phyloP scores from a whole-genome alignment of 768 basidiomycete species.

The Russula sp. region DNA sequence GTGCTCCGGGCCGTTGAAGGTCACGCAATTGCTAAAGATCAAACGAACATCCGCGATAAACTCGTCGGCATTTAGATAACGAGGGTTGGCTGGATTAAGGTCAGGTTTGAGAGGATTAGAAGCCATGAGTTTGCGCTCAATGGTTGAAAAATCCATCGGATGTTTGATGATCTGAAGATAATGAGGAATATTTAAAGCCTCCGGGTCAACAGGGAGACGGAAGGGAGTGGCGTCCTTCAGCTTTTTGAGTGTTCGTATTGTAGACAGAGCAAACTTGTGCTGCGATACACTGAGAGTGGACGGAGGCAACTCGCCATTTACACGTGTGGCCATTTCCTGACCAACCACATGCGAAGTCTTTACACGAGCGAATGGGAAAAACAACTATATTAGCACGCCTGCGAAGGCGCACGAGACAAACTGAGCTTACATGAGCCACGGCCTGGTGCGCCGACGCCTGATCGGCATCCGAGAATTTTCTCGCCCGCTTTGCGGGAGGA shows the following conservation, averaged over 20 bases:
- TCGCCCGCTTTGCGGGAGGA: slow-evolving; percentile 75
- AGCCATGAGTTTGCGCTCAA: slow-evolving; percentile 79
- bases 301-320: slow-evolving; percentile 29
- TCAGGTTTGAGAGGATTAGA: slow-evolving; percentile 80
- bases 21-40: slow-evolving; percentile 81
- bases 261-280: slow-evolving; percentile 71
- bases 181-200: slow-evolving; percentile 79
- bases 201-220: slow-evolving; percentile 79
- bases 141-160: slow-evolving; percentile 92
- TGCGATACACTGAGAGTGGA: slow-evolving; percentile 61
- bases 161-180: slow-evolving; percentile 81
- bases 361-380: slow-evolving; percentile 24
- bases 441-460: slow-evolving; percentile 61
- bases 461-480: slow-evolving; percentile 72
- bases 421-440: slow-evolving; percentile 64
- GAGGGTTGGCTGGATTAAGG: slow-evolving; percentile 60
- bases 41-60: slow-evolving; percentile 81
- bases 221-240: slow-evolving; percentile 79
- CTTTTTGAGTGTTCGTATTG: slow-evolving; percentile 80
- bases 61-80: slow-evolving; percentile 71
- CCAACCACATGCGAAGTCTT: slow-evolving; percentile 18
- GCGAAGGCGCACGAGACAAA: slow-evolving; percentile 43
- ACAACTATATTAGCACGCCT: slow-evolving; percentile 54
- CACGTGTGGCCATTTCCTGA: slow-evolving; percentile 15
- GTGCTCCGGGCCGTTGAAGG: slow-evolving; percentile 94